These are phyloP conservation scores for Zygoascus meyerae DNA, from an alignment of 1,139 yeast species.

Conservation along the genomic window DNA sequence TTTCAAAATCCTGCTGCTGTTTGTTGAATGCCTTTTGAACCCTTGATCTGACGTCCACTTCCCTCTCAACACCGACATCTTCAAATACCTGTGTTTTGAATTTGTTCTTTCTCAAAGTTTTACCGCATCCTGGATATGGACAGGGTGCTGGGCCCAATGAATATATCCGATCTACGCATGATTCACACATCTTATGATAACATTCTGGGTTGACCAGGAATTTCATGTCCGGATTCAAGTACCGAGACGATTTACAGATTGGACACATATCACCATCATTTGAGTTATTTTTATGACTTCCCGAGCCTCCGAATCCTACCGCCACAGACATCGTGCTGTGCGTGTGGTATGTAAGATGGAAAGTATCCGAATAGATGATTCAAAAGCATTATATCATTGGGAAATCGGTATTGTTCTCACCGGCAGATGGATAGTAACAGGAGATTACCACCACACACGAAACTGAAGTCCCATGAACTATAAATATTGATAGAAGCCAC, in stretches of 20 bases:
- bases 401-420: too few species aligned
- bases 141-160: constrained; percentile 95
- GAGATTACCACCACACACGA: too few species aligned
- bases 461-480: too few species aligned
- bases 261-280: constrained; percentile 75
- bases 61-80: constrained; percentile 82
- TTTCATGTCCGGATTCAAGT: constrained; percentile 87
- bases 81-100: constrained; percentile 91
- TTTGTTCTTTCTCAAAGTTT: constrained; percentile 76
- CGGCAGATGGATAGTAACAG: too few species aligned
- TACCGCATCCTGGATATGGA: constrained; percentile 89
- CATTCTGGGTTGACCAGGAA: constrained; percentile 95
- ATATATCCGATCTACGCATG: constrained; percentile 92
- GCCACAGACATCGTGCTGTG: too few species aligned
- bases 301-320: too few species aligned
- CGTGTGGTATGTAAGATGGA: too few species aligned
- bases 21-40: constrained; percentile 76
- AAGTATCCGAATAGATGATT: too few species aligned
- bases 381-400: too few species aligned
- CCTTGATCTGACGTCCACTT: constrained; percentile 81
- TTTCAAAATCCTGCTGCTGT: constrained; percentile 65
- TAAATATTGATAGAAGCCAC: too few species aligned
- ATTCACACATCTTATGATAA: constrained; percentile 94
- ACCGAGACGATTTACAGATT: constrained; percentile 91
- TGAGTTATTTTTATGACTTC: too few species aligned